Evolutionary conservation across 2,329 filamentous ascomycete species (phyloP), one percentile per base, ranked within the genome.

Genomic region (Hypomyces perniciosus): DNA sequence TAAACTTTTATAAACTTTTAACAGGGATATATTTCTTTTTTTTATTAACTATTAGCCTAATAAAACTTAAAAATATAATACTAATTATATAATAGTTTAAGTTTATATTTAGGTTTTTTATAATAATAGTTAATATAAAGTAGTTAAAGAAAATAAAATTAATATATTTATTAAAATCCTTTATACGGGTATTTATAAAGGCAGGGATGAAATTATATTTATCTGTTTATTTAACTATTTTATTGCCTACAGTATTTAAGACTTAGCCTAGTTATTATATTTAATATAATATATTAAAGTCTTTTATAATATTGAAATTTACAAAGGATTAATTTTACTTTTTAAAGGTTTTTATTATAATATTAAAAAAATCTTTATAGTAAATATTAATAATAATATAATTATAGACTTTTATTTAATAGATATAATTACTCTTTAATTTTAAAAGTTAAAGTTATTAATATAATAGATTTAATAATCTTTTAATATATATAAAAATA

Each of bases 401-500:
- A 8, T 20, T 39, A 39, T 39, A 39, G 8, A 39, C 13, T 39
- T 39, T n/a, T 39, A 39, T 20, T 13, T 39, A 39, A 39, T 12
- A 44, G 1, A 44, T n/a, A n/a, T n/a, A 44, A 2, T 12, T 12
- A 8, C 31, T 44, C 10, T 44, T 12, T 47, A 47, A 4, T 0
- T 9, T 8, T 27, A 47, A 7, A n/a, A 10, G 2, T 4, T 4
- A 47, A 2, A 47, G 2, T 40, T 47, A 47, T 41, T 33, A 39
- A 47, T 12, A 29, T 26, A 9, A 4, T 7, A 34, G 13, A 20
- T 47, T 47, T 20, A 13, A 4, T n/a, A 27, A 34, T 6, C n/a
- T 41, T 41, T 40, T 47, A 47, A 47, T 41, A 47, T 31, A 47
- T 41, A 41, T 47, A 47, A 47, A n/a, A 20, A 47, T 8, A 30